Evolutionary conservation across 768 basidiomycete genomes (phyloP), one percentile per base, ranked within the genome.

Genomic region (Megacollybia marginata): DNA sequence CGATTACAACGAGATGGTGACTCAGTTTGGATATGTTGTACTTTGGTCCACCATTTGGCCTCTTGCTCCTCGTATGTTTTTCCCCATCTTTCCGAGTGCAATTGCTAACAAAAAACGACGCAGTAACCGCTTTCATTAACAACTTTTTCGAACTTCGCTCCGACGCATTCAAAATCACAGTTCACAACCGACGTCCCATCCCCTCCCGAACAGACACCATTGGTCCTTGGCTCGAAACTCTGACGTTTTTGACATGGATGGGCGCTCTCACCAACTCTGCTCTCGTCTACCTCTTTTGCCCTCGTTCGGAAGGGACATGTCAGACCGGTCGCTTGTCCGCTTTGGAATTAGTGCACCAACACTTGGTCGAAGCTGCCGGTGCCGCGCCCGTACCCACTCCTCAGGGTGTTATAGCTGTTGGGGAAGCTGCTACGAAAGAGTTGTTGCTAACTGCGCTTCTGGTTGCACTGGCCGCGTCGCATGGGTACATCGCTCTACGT

Each of bases 41-140:
- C 71, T 97, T 16, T 98, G 93, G 92, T 88, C 84, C 44, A 84
- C 89, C 34, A 90, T 94, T 52, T 98, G 94, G 94, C 92, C 94
- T 4, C 70, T 98, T n/a, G 87, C 92, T 2, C 83, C 92, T 31
- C 6, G 23, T 28, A 28, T 28, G 23, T 28, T 6, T 28, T 28
- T 28, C 23, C 23, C 6, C 23, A 6, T 28, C 23, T 6, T 28
- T 28, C 23, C 6, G 23, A 28, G 6, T 2, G 23, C 6, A 6
- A 2, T 28, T 28, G 23, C 23, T 28, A 73, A 84, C 19, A n/a
- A n/a, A n/a, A 2, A 19, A 5, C 38, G 15, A 19, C 38, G 11
- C 56, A 72, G 79, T 83, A 9, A 91, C 92, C 79, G 86, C 92
- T 1, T 73, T 95, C 18, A 57, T 96, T 45, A 99, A 98, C 73